Conservation (phyloP, 83 land plant species). For the Diphasiastrum complanatum region DNA sequence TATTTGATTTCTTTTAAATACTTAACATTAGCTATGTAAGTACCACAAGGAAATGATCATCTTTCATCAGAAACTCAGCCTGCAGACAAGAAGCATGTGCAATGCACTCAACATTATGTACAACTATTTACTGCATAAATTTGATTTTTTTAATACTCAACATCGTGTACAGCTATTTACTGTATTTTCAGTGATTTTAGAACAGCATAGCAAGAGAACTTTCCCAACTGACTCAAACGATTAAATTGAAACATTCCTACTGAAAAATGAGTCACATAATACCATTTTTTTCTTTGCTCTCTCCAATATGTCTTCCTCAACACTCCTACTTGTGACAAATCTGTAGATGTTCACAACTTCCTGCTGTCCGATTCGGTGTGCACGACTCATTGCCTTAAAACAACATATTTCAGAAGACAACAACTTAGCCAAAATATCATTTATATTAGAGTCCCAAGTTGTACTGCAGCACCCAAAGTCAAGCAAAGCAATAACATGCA, state of each 20-base stretch:
- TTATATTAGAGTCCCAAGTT: neutral
- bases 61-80: no score
- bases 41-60: no score
- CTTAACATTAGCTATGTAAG: no score
- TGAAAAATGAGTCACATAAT: neutral
- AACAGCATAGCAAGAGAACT: no score
- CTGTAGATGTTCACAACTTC: conserved; percentile 97
- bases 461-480: neutral
- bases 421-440: neutral
- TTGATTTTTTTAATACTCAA: neutral
- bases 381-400: conserved; percentile 97
- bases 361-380: conserved; percentile 98
- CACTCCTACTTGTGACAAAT: conserved; percentile 97
- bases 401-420: conserved; percentile 1
- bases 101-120: neutral
- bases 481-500: neutral
- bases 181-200: no score
- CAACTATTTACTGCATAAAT: neutral
- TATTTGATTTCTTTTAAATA: no score
- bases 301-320: conserved; percentile 95
- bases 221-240: no score
- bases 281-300: conserved; percentile 97
- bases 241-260: no score
- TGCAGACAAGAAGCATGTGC: neutral
- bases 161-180: no score